phyloP scores from a whole-genome alignment of 2,329 filamentous ascomycete genomes.

The Colletotrichum karsti region DNA sequence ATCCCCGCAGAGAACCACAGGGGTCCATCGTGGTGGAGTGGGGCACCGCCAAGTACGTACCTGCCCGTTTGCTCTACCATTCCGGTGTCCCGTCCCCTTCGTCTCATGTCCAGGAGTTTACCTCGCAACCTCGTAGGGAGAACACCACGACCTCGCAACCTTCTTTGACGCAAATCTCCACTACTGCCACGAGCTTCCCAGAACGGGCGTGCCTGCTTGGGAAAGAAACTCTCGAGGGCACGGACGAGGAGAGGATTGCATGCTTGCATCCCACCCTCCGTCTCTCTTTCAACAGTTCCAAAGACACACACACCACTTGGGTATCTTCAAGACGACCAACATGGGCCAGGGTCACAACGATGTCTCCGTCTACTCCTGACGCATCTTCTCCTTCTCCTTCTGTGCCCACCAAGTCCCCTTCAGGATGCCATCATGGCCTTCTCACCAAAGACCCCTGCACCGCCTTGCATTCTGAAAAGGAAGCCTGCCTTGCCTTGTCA shows the following conservation, averaged over 20 bases:
- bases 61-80: conserved; percentile 4
- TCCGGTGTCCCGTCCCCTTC: conserved; percentile 1
- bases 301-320: not conserved
- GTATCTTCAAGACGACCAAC: not conserved
- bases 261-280: not conserved
- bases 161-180: not conserved
- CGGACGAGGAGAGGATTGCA: not conserved
- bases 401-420: not conserved
- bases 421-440: conserved; percentile 9
- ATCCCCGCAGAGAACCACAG: conserved; percentile 7
- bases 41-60: not conserved
- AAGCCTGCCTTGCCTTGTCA: conserved; percentile 28
- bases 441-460: conserved; percentile 9
- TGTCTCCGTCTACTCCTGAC: not conserved
- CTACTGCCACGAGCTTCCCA: not conserved
- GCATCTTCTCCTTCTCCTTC: not conserved
- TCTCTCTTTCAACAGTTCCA: not conserved
- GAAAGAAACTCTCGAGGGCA: not conserved
- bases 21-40: not conserved
- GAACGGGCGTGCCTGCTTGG: not conserved
- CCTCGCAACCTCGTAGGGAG: not conserved
- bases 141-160: not conserved
- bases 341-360: conserved; percentile 7
- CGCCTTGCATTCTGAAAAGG: conserved; percentile 23
- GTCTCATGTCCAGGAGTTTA: conserved; percentile 16